Conservation (phyloP, 495 filamentous ascomycete species). For the Pseudoneurospora amorphoporcata region DNA sequence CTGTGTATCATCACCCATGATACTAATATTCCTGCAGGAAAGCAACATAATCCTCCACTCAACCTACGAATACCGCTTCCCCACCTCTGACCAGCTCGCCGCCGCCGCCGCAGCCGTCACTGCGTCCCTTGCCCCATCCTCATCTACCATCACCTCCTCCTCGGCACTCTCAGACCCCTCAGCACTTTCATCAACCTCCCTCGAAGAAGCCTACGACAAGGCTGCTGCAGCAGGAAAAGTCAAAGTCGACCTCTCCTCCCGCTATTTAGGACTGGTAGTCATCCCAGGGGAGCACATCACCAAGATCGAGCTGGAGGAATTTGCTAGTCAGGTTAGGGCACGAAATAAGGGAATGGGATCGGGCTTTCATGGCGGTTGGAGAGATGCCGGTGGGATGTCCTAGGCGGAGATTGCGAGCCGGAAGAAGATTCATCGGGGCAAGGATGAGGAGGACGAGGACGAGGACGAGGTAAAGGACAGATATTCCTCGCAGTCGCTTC, state of each 20-base stretch:
- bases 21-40: too few relatives aligned
- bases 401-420: neutral
- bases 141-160: neutral
- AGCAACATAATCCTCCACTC: constrained; percentile 74
- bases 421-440: neutral
- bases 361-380: neutral
- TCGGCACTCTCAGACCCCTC: neutral
- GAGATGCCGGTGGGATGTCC: neutral
- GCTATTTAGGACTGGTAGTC: constrained; percentile 83
- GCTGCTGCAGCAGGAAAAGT: constrained; percentile 19
- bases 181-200: constrained; percentile 20
- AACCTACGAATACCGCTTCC: constrained; percentile 51
- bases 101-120: neutral
- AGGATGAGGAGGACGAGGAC: neutral
- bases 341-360: neutral
- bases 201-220: constrained; percentile 20
- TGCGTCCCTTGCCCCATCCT: constrained; percentile 4
- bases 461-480: neutral
- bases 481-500: too few relatives aligned
- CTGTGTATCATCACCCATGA: neutral
- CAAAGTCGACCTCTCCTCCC: constrained; percentile 63
- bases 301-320: constrained; percentile 82
- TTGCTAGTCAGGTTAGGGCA: constrained; percentile 33
- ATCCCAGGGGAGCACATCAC: constrained; percentile 77
- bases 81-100: neutral